These are phyloP conservation scores for Solanum microdontum DNA, from an alignment of 257 asterid species.

Conservation along the genomic window DNA sequence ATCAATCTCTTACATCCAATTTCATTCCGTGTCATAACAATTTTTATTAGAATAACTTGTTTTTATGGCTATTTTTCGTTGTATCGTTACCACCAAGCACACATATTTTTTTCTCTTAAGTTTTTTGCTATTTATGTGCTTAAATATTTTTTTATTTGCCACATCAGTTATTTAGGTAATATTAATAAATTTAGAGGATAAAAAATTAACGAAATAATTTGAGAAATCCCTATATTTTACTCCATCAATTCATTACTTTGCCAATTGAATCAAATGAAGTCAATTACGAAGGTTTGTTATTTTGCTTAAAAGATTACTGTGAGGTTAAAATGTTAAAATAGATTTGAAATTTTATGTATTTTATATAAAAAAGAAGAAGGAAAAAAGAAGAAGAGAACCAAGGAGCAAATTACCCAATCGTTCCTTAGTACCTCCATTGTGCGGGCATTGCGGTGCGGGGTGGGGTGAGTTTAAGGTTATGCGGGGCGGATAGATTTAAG, in stretches of 20 bases:
- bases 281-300: not conserved
- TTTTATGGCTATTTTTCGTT: not conserved
- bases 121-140: not conserved
- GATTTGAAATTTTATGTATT: no score
- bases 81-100: not conserved
- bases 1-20: not conserved
- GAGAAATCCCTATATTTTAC: no score
- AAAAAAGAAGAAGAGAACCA: no score
- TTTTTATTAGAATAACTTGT: not conserved
- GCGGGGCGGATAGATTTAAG: no score
- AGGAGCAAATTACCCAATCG: not conserved
- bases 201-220: no score
- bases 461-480: no score
- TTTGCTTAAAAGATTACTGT: no score
- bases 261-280: not conserved
- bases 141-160: not conserved
- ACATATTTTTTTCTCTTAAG: no score
- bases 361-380: accelerated
- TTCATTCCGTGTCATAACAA: no score
- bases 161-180: not conserved
- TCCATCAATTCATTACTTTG: not conserved
- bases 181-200: no score
- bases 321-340: no score
- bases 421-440: not conserved
- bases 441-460: no score